A percentile compares a stretch with the other conserved stretches of the same genome.
These are phyloP conservation scores for Ormosia semicastrata DNA, from an alignment of 306 rosid genomes.

Conservation along the genomic window DNA sequence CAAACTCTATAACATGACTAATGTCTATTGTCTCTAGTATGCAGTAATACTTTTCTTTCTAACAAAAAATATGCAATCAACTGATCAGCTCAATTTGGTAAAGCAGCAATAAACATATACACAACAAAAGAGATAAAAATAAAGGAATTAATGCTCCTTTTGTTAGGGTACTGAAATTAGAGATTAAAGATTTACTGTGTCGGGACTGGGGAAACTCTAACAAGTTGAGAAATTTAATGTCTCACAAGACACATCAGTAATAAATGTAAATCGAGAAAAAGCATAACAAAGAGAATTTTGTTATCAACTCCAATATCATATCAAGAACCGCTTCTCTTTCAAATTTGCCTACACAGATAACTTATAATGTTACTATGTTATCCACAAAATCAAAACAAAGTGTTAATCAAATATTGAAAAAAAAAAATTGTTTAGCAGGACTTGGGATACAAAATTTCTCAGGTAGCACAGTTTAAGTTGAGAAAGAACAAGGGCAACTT, in stretches of 20 bases:
- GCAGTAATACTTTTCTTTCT: background rate
- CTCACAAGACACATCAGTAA: background rate
- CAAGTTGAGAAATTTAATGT: background rate
- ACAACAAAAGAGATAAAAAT: background rate
- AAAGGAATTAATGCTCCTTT: background rate
- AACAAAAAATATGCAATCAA: background rate
- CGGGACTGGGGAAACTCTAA: background rate
- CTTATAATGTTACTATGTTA: background rate
- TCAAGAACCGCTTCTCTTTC: background rate
- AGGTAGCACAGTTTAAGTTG: background rate
- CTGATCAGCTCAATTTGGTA: background rate
- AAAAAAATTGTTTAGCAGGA: background rate
- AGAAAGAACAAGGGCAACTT: background rate
- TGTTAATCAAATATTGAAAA: background rate
- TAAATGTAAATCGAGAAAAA: background rate
- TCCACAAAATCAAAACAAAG: background rate
- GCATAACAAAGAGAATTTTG: background rate
- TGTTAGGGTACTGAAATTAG: background rate
- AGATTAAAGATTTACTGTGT: background rate
- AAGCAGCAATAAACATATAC: background rate
- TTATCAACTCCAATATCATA: background rate
- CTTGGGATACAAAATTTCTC: background rate
- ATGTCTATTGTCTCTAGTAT: background rate
- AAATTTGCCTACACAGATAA: background rate
- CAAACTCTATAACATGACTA: background rate